These are phyloP conservation scores for Exophiala dermatitidis DNA, from an alignment of 2,329 filamentous ascomycete species.

Conservation along the genomic window DNA sequence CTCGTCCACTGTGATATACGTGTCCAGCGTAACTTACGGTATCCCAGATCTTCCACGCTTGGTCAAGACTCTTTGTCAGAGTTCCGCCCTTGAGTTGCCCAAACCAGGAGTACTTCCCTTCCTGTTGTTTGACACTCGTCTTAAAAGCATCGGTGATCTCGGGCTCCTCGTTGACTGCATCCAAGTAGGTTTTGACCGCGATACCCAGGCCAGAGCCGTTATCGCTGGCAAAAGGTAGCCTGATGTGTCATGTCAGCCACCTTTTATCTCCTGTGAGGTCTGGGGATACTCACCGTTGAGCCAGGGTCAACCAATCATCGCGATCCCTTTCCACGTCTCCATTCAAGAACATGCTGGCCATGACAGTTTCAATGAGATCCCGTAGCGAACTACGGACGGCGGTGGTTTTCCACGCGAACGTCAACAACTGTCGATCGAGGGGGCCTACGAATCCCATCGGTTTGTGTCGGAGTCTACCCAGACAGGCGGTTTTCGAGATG, in stretches of 20 bases:
- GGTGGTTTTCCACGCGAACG: constrained; percentile 75
- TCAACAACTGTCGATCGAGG: constrained; percentile 79
- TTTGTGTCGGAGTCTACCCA: constrained; percentile 75
- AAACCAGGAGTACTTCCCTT: constrained; percentile 25
- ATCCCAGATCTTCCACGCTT: constrained; percentile 59
- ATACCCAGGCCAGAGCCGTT: constrained; percentile 43
- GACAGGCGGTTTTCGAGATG: constrained; percentile 75
- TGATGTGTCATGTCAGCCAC: constrained; percentile 22
- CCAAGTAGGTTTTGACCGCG: constrained; percentile 43
- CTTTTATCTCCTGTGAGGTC: constrained; percentile 5
- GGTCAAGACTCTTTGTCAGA: constrained; percentile 50
- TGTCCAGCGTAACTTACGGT: constrained; percentile 43
- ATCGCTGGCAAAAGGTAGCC: constrained; percentile 40
- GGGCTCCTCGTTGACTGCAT: constrained; percentile 30
- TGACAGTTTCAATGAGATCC: constrained; percentile 75
- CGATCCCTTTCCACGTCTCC: constrained; percentile 68
- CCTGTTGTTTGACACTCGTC: constrained; percentile 22
- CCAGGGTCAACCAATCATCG: constrained; percentile 60
- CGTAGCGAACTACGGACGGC: constrained; percentile 72
- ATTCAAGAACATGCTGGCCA: constrained; percentile 71
- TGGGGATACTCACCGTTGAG: constrained; percentile 55
- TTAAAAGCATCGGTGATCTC: constrained; percentile 19
- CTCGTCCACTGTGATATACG: neutral
- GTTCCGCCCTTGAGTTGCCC: constrained; percentile 20
- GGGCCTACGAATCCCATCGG: constrained; percentile 89